These are phyloP conservation scores for Chenopodium quinoa DNA, from an alignment of 148 eudicot species.

Conservation along the genomic window DNA sequence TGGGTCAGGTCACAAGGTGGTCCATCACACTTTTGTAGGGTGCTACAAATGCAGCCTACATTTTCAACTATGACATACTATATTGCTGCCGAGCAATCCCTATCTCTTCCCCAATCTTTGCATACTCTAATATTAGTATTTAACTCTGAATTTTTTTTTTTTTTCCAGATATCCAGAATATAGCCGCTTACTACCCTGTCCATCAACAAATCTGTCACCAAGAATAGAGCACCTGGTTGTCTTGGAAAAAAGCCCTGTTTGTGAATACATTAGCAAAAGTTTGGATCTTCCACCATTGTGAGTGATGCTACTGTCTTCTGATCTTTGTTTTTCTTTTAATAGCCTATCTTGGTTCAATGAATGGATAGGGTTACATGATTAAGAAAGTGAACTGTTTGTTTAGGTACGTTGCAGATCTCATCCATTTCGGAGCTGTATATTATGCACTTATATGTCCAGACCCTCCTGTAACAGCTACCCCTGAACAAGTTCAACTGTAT, in stretches of 20 bases:
- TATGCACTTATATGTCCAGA: constrained; percentile 86
- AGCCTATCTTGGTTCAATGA: not conserved
- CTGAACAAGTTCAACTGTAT: constrained; percentile 63
- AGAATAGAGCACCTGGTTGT: constrained; percentile 90
- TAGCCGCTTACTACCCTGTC: constrained; percentile 84
- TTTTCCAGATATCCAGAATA: constrained; percentile 59
- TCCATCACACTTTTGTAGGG: not conserved
- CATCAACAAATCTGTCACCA: constrained; percentile 54
- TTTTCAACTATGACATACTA: too few relatives aligned
- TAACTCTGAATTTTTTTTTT: not conserved
- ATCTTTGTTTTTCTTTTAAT: not conserved
- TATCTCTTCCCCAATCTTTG: not conserved
- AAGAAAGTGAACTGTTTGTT: constrained; percentile 10
- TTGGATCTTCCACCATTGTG: constrained; percentile 81
- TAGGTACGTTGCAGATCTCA: constrained; percentile 94
- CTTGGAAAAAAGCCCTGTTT: constrained; percentile 56
- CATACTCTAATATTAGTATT: not conserved
- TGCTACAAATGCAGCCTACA: not conserved
- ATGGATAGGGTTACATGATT: not conserved
- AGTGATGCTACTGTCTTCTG: constrained; percentile 32
- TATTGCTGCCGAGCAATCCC: not conserved
- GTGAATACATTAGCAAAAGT: constrained; percentile 59
- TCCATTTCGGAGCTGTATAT: constrained; percentile 88
- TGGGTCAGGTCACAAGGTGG: too few relatives aligned
- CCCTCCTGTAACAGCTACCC: constrained; percentile 79